Percentiles rank a stretch among this genome's conserved stretches.
phyloP scores from a whole-genome alignment of 75 land plant genomes.

The Picea glauca region DNA sequence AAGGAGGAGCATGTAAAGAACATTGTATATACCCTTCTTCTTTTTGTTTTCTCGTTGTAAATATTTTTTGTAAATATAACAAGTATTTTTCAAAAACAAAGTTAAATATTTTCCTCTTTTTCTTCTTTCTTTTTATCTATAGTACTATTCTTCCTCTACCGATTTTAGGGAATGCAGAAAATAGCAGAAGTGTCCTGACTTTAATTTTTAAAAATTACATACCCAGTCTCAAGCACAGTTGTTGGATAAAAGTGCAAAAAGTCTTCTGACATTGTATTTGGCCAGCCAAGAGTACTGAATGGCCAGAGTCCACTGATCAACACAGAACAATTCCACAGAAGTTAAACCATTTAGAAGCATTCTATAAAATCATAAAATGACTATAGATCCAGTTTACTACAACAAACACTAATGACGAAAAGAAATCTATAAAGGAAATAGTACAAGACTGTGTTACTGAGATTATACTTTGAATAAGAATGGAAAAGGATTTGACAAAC shows the following conservation, averaged over 20 bases:
- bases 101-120: too few species aligned
- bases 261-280: constrained; percentile 69
- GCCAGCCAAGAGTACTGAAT: constrained; percentile 99
- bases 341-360: not conserved
- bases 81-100: too few species aligned
- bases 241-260: constrained; percentile 88
- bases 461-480: not conserved
- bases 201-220: constrained; percentile 7
- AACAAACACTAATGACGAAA: not conserved
- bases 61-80: too few species aligned
- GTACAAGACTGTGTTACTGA: too few species aligned
- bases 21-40: too few species aligned
- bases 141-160: too few species aligned
- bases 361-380: not conserved
- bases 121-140: too few species aligned
- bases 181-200: constrained; percentile 1
- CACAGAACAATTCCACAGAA: not conserved
- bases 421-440: not conserved
- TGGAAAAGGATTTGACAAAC: not conserved
- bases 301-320: constrained; percentile 90
- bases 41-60: too few species aligned
- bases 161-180: not conserved
- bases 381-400: not conserved
- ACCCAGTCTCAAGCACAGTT: constrained; percentile 97
- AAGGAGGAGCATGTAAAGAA: too few species aligned